Percentiles rank a stretch among this genome's conserved stretches.
These are phyloP conservation scores for Solanum lignicaule DNA, from an alignment of 257 asterid genomes.

Conservation along the genomic window DNA sequence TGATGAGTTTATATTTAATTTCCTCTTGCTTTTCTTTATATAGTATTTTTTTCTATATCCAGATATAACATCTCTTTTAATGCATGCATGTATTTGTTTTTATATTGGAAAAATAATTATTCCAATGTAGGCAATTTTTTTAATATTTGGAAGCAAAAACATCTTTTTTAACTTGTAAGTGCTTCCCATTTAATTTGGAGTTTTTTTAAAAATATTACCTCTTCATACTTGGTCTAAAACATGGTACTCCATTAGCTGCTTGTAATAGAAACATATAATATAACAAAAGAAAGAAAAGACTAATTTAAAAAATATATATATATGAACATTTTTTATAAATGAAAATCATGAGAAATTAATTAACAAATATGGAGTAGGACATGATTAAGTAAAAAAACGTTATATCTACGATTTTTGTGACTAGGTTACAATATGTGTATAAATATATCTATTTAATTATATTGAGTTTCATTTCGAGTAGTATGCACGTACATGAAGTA, in stretches of 20 bases:
- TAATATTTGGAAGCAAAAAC: neutral
- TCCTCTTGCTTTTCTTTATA: neutral
- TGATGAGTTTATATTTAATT: neutral
- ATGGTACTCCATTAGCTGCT: neutral
- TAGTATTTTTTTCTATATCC: neutral
- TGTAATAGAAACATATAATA: neutral
- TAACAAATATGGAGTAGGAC: neutral
- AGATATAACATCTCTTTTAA: neutral
- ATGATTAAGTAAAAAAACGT: neutral
- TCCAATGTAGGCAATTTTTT: neutral
- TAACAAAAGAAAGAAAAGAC: neutral
- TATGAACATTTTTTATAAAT: neutral
- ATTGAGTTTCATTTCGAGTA: neutral
- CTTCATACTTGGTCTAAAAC: neutral
- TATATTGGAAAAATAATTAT: neutral
- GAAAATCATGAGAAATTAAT: neutral
- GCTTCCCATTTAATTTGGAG: neutral
- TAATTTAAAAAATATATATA: neutral
- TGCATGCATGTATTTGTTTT: neutral
- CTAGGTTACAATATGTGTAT: neutral
- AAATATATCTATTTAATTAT: neutral
- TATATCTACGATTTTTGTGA: neutral
- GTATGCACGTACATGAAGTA: neutral
- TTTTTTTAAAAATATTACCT: neutral
- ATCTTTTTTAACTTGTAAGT: neutral